phyloP scores from a whole-genome alignment of 2,329 filamentous ascomycete species.

The Zopfia rhizophila region DNA sequence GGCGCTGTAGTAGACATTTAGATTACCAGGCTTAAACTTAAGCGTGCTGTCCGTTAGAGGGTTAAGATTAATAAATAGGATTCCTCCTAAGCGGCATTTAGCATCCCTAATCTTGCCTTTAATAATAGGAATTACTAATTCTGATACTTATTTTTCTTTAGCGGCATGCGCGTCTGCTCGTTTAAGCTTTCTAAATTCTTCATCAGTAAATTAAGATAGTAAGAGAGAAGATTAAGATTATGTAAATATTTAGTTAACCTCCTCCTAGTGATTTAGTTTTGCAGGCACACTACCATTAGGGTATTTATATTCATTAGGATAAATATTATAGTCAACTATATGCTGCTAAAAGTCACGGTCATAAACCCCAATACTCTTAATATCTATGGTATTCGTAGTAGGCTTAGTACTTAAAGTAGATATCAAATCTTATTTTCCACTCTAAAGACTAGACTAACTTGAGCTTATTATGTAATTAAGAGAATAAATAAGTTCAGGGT shows the following conservation, averaged over 20 bases:
- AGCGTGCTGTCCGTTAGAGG: constrained; percentile 24
- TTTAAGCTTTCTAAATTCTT: constrained; percentile 42
- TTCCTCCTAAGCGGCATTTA: constrained; percentile 34
- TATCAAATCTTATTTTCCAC: constrained; percentile 12
- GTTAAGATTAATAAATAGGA: constrained; percentile 31
- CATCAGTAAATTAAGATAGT: constrained; percentile 45
- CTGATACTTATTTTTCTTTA: constrained; percentile 49
- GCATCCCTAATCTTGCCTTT: constrained; percentile 26
- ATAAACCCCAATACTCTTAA: constrained; percentile 40
- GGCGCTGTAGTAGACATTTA: constrained; percentile 44
- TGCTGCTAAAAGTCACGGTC: constrained; percentile 51
- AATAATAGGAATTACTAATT: constrained; percentile 48
- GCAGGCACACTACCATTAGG: constrained; percentile 31
- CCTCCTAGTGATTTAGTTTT: constrained; percentile 44
- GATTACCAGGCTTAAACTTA: constrained; percentile 34
- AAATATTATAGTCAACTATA: constrained; percentile 49
- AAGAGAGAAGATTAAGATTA: constrained; percentile 50
- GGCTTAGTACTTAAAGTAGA: constrained; percentile 21
- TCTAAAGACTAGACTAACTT: constrained; percentile 18
- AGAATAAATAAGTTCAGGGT: constrained; percentile 21
- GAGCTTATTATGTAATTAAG: constrained; percentile 23
- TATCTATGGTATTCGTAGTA: constrained; percentile 34
- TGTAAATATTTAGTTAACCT: constrained; percentile 40
- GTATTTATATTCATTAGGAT: constrained; percentile 36
- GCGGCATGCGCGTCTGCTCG: constrained; percentile 36